Evolutionary conservation across 805 yeast species (phyloP), one percentile per base, ranked within the genome.

Genomic region (Ogataea nakhonphanomensis): DNA sequence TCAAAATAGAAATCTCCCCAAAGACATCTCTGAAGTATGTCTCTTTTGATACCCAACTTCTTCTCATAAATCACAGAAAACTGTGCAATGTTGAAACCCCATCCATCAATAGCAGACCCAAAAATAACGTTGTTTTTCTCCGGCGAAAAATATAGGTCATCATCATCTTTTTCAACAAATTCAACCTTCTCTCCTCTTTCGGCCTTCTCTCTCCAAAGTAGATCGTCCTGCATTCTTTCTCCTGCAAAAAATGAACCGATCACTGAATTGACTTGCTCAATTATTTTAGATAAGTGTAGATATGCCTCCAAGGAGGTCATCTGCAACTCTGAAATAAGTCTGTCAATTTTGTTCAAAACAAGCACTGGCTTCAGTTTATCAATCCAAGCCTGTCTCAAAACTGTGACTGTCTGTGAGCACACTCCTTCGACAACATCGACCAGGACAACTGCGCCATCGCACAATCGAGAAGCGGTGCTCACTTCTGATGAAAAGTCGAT

Each of bases 381-480:
- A 4, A 84, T 78, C 97, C 98, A 93, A 36, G 95, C 86, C 62
- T 93, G 98, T 57, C 98, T 76, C 46, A 91, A 67, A 1, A 93
- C 99, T 12, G 93, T 90, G 8, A 93, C 85, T 0, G 99, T 93
- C 59, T 93, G 99, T 0, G 98, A 90, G 56, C 97, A 90, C 0
- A 93, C 98, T 20, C 99, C 99, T 65, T 93, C 99, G 2, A 93
- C 96, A 3, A 87, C 97, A 62, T 93, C 99, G 2, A 93, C 96
- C 11, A 93, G 67, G 0, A 93, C 95, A 3, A 93, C 84, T 0
- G 98, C 96, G 32, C 98, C 98, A 59, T 93, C 99, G 67, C 98
- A 93, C 31, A 93, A 69, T 54, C 99, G 73, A 1, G 98, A 89
- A 1, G 98, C 95, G 0, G 96, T 86, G 21, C 96, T 86, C 0